Evolutionary conservation across 495 filamentous ascomycete species (phyloP).

Genomic region (Penicillium lividum): DNA sequence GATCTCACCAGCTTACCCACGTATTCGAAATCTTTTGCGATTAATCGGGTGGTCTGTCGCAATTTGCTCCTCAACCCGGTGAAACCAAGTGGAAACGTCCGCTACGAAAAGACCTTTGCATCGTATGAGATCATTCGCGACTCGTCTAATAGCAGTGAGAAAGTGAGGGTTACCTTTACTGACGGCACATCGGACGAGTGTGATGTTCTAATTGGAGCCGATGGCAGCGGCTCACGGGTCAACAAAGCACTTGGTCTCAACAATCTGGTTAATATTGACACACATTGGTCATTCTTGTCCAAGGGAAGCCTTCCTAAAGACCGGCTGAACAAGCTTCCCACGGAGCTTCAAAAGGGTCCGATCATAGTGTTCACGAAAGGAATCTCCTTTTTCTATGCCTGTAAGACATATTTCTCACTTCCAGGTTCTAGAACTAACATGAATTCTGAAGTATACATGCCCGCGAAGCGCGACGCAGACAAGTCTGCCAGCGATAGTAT

Average conservation of each 20-base stretch:
- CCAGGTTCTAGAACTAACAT: not conserved
- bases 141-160: not conserved
- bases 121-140: not conserved
- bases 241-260: constrained; percentile 1
- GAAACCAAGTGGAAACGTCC: not conserved
- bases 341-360: not conserved
- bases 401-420: not conserved
- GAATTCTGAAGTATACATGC: not conserved
- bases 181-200: not conserved
- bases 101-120: not conserved
- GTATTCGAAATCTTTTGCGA: not conserved
- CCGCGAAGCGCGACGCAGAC: not conserved
- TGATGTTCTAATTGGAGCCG: not conserved
- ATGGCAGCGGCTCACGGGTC: not conserved
- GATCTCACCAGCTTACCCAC: not conserved
- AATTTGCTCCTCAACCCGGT: not conserved
- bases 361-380: not conserved
- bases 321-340: not conserved
- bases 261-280: not conserved
- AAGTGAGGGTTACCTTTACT: not conserved
- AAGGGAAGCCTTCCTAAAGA: not conserved
- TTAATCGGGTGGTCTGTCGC: not conserved
- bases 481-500: not conserved
- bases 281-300: not conserved
- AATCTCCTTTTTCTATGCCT: not conserved